A percentile compares a stretch with the other conserved stretches of the same genome.
Evolutionary conservation across 1,139 yeast genomes (phyloP).

Genomic region (Candida dubliniensis): DNA sequence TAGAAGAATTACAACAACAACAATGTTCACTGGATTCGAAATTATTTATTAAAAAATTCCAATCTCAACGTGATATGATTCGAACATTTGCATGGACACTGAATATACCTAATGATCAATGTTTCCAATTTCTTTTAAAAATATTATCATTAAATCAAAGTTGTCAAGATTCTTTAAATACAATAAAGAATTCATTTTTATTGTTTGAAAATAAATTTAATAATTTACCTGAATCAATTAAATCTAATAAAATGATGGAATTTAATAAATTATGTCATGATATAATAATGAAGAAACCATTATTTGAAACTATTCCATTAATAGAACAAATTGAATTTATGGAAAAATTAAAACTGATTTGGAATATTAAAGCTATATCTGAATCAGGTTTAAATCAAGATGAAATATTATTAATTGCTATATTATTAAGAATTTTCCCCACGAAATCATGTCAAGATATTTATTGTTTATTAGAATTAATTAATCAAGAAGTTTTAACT

Average conservation of each 20-base stretch:
- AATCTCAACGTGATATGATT: constrained; percentile 30
- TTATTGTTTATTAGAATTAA: constrained; percentile 33
- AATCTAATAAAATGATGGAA: constrained; percentile 34
- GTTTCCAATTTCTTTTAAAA: constrained; percentile 31
- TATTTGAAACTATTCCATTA: constrained; percentile 26
- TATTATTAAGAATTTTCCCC: constrained; percentile 33
- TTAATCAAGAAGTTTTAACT: constrained; percentile 35
- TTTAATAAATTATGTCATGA: constrained; percentile 29
- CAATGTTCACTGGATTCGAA: constrained; percentile 35
- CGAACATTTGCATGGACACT: constrained; percentile 44
- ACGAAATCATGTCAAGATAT: constrained; percentile 26
- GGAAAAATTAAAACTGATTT: constrained; percentile 29
- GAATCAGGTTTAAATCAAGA: constrained; percentile 40
- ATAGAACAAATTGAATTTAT: constrained; percentile 20
- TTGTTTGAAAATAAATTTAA: constrained; percentile 23
- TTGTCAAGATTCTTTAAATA: constrained; percentile 19
- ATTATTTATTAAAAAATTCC: constrained; percentile 28
- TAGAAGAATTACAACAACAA: constrained; percentile 22
- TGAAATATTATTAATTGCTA: constrained; percentile 42
- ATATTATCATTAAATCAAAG: constrained; percentile 21
- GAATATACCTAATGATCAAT: constrained; percentile 27
- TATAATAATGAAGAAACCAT: constrained; percentile 31
- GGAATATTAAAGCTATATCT: constrained; percentile 40
- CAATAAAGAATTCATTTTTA: constrained; percentile 20
- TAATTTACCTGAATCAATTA: constrained; percentile 29